These are phyloP conservation scores for Schoenoplectus triqueter DNA, from an alignment of 202 grass and related monocot species.

Conservation along the genomic window DNA sequence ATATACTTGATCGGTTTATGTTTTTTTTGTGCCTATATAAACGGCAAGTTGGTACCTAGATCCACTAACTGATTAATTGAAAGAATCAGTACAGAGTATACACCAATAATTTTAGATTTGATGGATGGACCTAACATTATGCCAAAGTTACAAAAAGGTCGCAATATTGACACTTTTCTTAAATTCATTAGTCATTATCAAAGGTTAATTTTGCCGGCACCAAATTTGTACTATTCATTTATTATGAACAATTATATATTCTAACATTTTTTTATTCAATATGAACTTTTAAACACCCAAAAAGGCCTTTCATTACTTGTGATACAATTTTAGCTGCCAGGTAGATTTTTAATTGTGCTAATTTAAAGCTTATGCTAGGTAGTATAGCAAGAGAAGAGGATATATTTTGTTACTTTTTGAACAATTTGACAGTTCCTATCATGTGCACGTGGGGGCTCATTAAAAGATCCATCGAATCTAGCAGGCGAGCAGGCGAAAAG, in stretches of 20 bases:
- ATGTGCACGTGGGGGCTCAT: slow-evolving; percentile 14
- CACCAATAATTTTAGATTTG: too few species aligned
- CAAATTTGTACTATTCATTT: background rate
- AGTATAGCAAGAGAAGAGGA: background rate
- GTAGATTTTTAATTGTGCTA: background rate
- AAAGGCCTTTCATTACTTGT: background rate
- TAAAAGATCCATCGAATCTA: slow-evolving; percentile 25
- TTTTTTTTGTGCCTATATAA: background rate
- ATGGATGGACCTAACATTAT: too few species aligned
- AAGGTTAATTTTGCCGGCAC: background rate
- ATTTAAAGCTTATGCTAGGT: background rate
- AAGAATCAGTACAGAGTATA: too few species aligned
- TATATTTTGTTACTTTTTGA: background rate
- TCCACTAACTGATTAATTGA: too few species aligned
- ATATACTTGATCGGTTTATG: slow-evolving; percentile 14
- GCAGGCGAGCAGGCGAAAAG: background rate
- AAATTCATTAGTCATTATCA: too few species aligned
- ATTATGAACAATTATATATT: background rate
- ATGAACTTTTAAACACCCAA: slow-evolving; percentile 18
- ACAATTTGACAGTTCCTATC: background rate
- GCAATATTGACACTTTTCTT: too few species aligned
- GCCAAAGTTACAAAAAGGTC: too few species aligned
- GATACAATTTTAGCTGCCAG: background rate
- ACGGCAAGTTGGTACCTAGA: background rate
- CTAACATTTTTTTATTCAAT: background rate